Percentiles rank a stretch among this genome's conserved stretches.
Evolutionary conservation across 2,329 filamentous ascomycete species (phyloP).

Genomic region (Diaporthe capsici): DNA sequence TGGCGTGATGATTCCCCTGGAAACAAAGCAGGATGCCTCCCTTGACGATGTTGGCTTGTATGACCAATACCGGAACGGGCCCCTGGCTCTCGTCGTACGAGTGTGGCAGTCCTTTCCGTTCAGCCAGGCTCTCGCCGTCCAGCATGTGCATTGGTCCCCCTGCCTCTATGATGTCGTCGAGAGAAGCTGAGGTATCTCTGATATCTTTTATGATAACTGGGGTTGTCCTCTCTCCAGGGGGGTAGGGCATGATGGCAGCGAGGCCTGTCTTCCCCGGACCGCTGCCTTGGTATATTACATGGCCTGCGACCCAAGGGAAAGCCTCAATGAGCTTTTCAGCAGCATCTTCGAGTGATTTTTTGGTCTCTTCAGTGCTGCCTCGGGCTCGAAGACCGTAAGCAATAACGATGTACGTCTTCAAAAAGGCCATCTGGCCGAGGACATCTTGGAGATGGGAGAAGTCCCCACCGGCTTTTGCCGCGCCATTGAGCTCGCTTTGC

Average conservation of each 20-base stretch:
- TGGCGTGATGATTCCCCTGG: constrained; percentile 42
- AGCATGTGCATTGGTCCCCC: constrained; percentile 35
- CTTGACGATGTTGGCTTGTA: constrained; percentile 44
- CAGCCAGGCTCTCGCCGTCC: constrained; percentile 23
- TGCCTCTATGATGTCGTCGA: constrained; percentile 23
- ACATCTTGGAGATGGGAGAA: constrained; percentile 39
- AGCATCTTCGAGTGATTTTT: constrained; percentile 6
- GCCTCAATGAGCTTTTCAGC: constrained; percentile 16
- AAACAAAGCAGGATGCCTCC: constrained; percentile 44
- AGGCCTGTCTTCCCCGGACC: constrained; percentile 31
- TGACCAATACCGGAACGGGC: constrained; percentile 33
- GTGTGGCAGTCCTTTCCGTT: constrained; percentile 29
- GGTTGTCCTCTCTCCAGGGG: constrained; percentile 3
- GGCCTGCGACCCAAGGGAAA: constrained; percentile 38
- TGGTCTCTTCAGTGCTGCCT: neutral
- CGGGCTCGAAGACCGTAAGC: constrained; percentile 11
- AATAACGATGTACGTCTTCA: constrained; percentile 37
- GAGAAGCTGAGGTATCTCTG: constrained; percentile 1
- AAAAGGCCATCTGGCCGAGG: constrained; percentile 35
- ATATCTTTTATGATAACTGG: constrained; percentile 29
- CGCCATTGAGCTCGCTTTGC: neutral
- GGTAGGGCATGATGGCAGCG: constrained; percentile 32
- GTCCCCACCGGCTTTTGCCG: neutral
- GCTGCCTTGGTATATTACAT: constrained; percentile 35
- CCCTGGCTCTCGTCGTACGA: constrained; percentile 30